Conservation (phyloP, 768 basidiomycete species). For the Termitomyces sp. region DNA sequence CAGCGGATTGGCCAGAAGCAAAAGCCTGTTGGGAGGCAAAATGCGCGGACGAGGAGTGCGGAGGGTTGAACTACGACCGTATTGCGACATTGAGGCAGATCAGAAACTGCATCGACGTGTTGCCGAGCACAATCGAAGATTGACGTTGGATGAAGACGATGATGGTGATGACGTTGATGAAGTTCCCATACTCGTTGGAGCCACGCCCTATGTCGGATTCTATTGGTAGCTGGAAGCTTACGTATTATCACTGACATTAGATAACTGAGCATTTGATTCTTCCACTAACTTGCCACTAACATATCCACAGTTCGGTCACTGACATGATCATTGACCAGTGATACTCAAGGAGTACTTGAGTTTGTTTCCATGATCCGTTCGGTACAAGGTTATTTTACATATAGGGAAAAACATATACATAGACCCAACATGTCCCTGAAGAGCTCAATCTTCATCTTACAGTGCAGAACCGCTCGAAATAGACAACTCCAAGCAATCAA, state of each 20-base stretch:
- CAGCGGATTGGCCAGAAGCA: conserved; percentile 57
- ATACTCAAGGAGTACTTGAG: too few species aligned
- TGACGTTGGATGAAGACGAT: conserved; percentile 3
- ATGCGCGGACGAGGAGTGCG: conserved; percentile 50
- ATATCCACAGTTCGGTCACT: background rate
- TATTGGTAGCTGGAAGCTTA: too few species aligned
- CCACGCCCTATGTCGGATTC: too few species aligned
- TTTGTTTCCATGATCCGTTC: too few species aligned
- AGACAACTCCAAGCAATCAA: too few species aligned
- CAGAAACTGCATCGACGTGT: conserved; percentile 48
- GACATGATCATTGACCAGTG: background rate
- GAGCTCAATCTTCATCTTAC: background rate
- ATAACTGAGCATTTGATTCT: background rate
- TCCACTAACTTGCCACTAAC: background rate
- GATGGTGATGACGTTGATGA: too few species aligned
- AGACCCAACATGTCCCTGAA: background rate
- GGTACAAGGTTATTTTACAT: too few species aligned
- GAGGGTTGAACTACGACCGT: conserved; percentile 58
- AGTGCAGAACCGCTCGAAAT: background rate
- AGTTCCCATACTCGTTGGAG: too few species aligned
- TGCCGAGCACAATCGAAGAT: conserved; percentile 40
- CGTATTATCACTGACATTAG: too few species aligned
- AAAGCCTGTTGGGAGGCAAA: conserved; percentile 60
- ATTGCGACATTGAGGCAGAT: conserved; percentile 56
- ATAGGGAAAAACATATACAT: background rate